Percentiles rank a stretch among this genome's conserved stretches.
Conservation (phyloP, 768 basidiomycete genomes). For the Naganishia kalamii region DNA sequence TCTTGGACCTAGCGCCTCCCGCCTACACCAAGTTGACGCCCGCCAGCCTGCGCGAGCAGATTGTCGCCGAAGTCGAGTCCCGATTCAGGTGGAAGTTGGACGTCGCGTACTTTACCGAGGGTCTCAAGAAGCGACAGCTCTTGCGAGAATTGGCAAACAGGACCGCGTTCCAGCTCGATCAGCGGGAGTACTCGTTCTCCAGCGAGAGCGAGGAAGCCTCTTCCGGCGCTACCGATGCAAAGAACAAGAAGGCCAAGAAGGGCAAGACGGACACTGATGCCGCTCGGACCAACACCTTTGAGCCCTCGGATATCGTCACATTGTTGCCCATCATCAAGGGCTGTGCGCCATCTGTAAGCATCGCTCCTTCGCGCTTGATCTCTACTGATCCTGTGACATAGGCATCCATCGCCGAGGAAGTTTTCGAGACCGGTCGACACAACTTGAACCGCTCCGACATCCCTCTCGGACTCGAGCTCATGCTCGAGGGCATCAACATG, state of each 20-base stretch:
- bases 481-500: conserved; percentile 47
- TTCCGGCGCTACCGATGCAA: conserved; percentile 21
- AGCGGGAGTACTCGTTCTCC: conserved; percentile 46
- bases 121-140: conserved; percentile 44
- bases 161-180: conserved; percentile 48
- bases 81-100: conserved; percentile 48
- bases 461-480: conserved; percentile 48
- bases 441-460: conserved; percentile 46
- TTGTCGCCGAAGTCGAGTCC: conserved; percentile 41
- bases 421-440: conserved; percentile 46
- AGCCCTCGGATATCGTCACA: conserved; percentile 47
- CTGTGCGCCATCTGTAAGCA: conserved; percentile 44
- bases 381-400: conserved; percentile 23
- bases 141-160: conserved; percentile 48
- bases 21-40: conserved; percentile 47
- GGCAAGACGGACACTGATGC: conserved; percentile 6
- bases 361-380: background rate
- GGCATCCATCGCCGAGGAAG: conserved; percentile 47
- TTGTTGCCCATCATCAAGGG: conserved; percentile 48
- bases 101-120: conserved; percentile 32
- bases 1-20: conserved; percentile 33
- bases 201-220: conserved; percentile 8
- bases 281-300: conserved; percentile 38
- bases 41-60: conserved; percentile 37
- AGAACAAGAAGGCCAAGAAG: conserved; percentile 20